Evolutionary conservation across 495 filamentous ascomycete genomes (phyloP).

Genomic region (Xylaria palmicola): DNA sequence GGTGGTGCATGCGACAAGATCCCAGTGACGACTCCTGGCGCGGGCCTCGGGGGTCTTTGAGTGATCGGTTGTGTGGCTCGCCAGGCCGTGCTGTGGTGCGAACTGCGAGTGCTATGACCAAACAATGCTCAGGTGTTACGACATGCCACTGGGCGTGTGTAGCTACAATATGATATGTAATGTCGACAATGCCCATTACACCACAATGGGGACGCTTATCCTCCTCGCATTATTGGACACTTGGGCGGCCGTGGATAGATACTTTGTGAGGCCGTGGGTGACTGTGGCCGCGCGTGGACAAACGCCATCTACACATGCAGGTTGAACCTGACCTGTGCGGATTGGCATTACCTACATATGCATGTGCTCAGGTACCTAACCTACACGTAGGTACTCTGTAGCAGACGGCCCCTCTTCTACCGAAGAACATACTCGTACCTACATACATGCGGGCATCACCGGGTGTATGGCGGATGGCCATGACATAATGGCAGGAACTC

Average conservation of each 20-base stretch:
- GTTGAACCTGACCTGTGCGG: no score
- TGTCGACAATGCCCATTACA: no score
- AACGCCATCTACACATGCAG: neutral
- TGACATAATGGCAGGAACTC: neutral
- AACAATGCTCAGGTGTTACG: neutral
- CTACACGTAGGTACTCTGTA: no score
- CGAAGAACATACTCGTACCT: neutral
- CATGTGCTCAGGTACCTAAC: neutral
- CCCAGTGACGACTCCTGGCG: neutral
- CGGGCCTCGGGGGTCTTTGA: neutral
- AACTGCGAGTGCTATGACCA: no score
- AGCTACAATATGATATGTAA: neutral
- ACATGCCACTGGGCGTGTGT: neutral
- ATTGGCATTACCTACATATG: neutral
- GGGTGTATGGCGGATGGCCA: no score
- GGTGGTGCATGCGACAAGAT: neutral
- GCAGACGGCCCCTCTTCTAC: neutral
- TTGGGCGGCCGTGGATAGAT: no score
- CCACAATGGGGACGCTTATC: neutral
- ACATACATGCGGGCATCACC: neutral
- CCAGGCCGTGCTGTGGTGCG: neutral
- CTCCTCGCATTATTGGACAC: neutral
- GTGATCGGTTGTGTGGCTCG: neutral
- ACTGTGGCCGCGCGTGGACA: no score
- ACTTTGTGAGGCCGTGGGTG: no score